phyloP scores from a whole-genome alignment of 2,329 filamentous ascomycete species.

The Apiospora pterosperma region DNA sequence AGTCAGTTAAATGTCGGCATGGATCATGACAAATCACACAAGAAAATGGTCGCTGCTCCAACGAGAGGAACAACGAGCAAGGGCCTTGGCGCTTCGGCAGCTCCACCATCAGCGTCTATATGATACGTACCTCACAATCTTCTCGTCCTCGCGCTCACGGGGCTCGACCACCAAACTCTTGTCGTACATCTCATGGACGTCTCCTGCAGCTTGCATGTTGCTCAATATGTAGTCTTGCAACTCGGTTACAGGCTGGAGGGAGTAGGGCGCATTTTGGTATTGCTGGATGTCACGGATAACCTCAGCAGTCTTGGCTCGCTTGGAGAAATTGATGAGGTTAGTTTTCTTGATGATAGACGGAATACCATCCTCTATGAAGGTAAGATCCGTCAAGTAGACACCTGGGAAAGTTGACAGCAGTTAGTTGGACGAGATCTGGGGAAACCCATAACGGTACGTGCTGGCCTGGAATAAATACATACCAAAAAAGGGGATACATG shows the following conservation, averaged over 20 bases:
- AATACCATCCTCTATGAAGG: conserved; percentile 98
- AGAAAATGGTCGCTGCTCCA: conserved; percentile 9
- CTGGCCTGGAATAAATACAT: conserved; percentile 30
- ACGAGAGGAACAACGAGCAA: conserved; percentile 8
- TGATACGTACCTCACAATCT: conserved; percentile 87
- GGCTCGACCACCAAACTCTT: conserved; percentile 92
- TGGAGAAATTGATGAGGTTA: conserved; percentile 96
- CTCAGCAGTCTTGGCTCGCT: conserved; percentile 95
- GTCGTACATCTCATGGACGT: conserved; percentile 99
- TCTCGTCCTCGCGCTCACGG: conserved; percentile 95
- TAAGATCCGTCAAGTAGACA: conserved; percentile 94
- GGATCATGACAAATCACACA: conserved; percentile 3
- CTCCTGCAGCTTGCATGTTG: conserved; percentile 92
- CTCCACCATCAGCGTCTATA: conserved; percentile 22
- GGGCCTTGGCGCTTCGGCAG: conserved; percentile 17
- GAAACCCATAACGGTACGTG: background rate
- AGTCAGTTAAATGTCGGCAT: conserved; percentile 18
- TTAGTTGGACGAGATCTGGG: background rate
- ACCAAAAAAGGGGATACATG: conserved; percentile 98
- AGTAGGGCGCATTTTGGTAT: conserved; percentile 97
- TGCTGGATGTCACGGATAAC: conserved; percentile 98
- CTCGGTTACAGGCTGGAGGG: conserved; percentile 82
- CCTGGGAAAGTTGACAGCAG: conserved; percentile 45
- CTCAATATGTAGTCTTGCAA: conserved; percentile 94
- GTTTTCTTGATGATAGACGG: conserved; percentile 95